These are phyloP conservation scores for Vitis vinifera DNA, from an alignment of 164 flowering plant genomes.

Conservation along the genomic window DNA sequence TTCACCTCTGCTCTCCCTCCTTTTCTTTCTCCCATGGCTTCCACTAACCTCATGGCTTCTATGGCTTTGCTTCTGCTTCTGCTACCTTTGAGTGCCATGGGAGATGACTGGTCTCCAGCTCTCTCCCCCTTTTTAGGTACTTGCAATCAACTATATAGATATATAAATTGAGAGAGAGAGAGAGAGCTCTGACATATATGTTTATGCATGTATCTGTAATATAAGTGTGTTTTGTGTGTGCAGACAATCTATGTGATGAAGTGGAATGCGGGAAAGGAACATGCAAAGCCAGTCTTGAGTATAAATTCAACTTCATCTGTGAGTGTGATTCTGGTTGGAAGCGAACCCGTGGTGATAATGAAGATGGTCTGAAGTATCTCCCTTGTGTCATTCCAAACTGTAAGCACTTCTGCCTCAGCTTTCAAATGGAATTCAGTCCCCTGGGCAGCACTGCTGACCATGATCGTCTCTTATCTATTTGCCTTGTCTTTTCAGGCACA, in stretches of 20 bases:
- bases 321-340: constrained; percentile 45
- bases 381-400: constrained; percentile 66
- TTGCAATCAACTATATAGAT: no score
- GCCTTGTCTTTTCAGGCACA: constrained; percentile 31
- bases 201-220: neutral
- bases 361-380: constrained; percentile 30
- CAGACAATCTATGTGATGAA: constrained; percentile 31
- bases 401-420: constrained; percentile 13
- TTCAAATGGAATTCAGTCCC: no score
- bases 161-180: no score
- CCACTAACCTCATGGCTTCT: constrained; percentile 14
- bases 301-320: constrained; percentile 33
- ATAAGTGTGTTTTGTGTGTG: neutral
- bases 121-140: neutral
- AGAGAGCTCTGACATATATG: neutral
- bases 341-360: constrained; percentile 18
- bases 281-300: constrained; percentile 20
- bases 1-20: neutral
- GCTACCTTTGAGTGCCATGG: constrained; percentile 18
- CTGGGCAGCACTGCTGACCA: neutral
- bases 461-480: neutral
- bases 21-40: constrained; percentile 21
- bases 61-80: constrained; percentile 23
- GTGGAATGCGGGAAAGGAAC: constrained; percentile 53
- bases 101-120: neutral